These are phyloP conservation scores for Flaveria linearis DNA, from an alignment of 129 eudicot species.

Conservation along the genomic window DNA sequence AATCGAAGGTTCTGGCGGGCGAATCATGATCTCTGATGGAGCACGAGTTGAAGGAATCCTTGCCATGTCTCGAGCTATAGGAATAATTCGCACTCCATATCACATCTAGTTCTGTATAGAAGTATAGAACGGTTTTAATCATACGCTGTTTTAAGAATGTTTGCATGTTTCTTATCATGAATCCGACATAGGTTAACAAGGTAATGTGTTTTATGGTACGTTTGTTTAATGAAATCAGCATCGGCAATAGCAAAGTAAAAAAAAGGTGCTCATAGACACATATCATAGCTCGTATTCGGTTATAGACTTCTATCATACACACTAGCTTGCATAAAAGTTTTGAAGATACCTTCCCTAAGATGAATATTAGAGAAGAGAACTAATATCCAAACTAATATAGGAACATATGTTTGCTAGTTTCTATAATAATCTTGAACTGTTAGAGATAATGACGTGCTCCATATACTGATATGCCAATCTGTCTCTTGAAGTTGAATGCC, in stretches of 20 bases:
- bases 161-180: neutral
- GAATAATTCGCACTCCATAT: slow-evolving; percentile 31
- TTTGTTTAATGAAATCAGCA: neutral
- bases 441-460: neutral
- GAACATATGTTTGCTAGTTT: no score
- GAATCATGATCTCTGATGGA: slow-evolving; percentile 32
- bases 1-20: slow-evolving; percentile 50
- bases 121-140: no score
- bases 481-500: slow-evolving; percentile 18
- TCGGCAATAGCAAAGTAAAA: neutral
- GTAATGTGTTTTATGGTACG: neutral
- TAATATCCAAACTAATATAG: neutral
- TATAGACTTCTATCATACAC: neutral
- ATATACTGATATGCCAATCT: neutral
- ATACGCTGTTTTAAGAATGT: neutral
- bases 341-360: neutral
- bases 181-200: neutral
- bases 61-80: slow-evolving; percentile 67
- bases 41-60: slow-evolving; percentile 62
- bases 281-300: neutral
- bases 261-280: neutral
- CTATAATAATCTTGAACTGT: neutral
- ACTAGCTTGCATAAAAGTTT: neutral
- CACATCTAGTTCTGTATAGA: neutral
- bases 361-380: no score